These are phyloP conservation scores for Colletotrichum spinosum DNA, from an alignment of 2,329 filamentous ascomycete genomes.

Conservation along the genomic window DNA sequence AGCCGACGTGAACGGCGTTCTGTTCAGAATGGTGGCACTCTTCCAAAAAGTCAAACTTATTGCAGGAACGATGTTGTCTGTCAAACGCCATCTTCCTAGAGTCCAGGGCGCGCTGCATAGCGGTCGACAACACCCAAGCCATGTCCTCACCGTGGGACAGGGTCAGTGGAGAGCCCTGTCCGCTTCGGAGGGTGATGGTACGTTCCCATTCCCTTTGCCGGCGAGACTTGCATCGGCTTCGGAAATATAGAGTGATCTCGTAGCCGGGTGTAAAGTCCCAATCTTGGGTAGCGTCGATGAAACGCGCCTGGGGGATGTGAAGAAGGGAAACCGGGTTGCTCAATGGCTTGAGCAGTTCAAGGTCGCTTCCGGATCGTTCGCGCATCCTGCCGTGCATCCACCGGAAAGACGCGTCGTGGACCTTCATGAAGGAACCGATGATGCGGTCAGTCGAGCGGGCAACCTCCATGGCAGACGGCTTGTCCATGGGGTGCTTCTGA, in stretches of 20 bases:
- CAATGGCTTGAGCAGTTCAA: slow-evolving; percentile 54
- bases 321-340: slow-evolving; percentile 57
- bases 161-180: slow-evolving; percentile 60
- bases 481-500: slow-evolving; percentile 59
- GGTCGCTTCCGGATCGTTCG: slow-evolving; percentile 50
- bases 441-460: slow-evolving; percentile 62
- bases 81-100: slow-evolving; percentile 55
- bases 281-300: slow-evolving; percentile 56
- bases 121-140: slow-evolving; percentile 57
- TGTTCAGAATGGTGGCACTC: slow-evolving; percentile 55
- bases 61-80: slow-evolving; percentile 51
- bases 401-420: slow-evolving; percentile 61
- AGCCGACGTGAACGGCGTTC: slow-evolving; percentile 57
- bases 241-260: slow-evolving; percentile 58
- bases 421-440: slow-evolving; percentile 61
- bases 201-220: slow-evolving; percentile 52
- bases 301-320: slow-evolving; percentile 59
- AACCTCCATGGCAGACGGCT: slow-evolving; percentile 57
- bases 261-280: slow-evolving; percentile 64
- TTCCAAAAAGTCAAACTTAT: slow-evolving; percentile 49
- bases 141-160: slow-evolving; percentile 59
- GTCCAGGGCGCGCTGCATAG: slow-evolving; percentile 55
- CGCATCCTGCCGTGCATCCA: slow-evolving; percentile 58
- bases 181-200: slow-evolving; percentile 57
- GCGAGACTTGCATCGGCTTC: slow-evolving; percentile 52